Percentiles rank a stretch among this genome's conserved stretches.
Evolutionary conservation across 495 filamentous ascomycete genomes (phyloP).

Genomic region (Aspergillus sclerotiicarbonarius): DNA sequence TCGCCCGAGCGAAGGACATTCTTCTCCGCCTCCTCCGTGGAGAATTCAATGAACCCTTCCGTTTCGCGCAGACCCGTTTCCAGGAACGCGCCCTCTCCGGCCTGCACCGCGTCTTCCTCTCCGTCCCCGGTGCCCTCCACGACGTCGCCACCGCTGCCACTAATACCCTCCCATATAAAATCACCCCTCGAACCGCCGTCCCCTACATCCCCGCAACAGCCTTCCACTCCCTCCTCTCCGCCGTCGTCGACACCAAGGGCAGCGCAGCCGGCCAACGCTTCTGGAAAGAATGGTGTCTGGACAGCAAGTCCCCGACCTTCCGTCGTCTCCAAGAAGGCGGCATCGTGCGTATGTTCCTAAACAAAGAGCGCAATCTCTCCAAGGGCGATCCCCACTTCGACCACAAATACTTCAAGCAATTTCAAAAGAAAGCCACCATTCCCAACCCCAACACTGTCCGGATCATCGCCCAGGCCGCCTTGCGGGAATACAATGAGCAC

Average conservation of each 20-base stretch:
- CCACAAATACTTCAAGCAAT: constrained; percentile 25
- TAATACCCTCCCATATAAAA: constrained; percentile 12
- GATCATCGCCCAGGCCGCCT: constrained; percentile 38
- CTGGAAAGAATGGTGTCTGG: constrained; percentile 44
- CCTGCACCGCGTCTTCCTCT: constrained; percentile 19
- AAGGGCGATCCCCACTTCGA: constrained; percentile 32
- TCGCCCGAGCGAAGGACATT: constrained; percentile 31
- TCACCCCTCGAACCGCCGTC: constrained; percentile 17
- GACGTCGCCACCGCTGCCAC: constrained; percentile 20
- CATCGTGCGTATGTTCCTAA: constrained; percentile 25
- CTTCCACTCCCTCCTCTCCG: constrained; percentile 50
- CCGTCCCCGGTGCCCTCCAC: constrained; percentile 19
- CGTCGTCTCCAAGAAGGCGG: constrained; percentile 32
- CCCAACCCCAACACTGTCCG: constrained; percentile 44
- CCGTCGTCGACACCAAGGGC: constrained; percentile 47
- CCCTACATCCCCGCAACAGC: constrained; percentile 32
- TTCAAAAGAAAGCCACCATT: constrained; percentile 26
- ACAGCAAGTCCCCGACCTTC: constrained; percentile 18
- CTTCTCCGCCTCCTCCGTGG: constrained; percentile 33
- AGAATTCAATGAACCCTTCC: constrained; percentile 31
- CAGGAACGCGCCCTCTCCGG: constrained; percentile 31
- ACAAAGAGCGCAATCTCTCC: constrained; percentile 21
- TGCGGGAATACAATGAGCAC: constrained; percentile 26
- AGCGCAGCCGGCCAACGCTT: constrained; percentile 38
- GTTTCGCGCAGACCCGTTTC: constrained; percentile 16